phyloP scores from a whole-genome alignment of 495 filamentous ascomycete genomes.

The Extremus antarcticus region DNA sequence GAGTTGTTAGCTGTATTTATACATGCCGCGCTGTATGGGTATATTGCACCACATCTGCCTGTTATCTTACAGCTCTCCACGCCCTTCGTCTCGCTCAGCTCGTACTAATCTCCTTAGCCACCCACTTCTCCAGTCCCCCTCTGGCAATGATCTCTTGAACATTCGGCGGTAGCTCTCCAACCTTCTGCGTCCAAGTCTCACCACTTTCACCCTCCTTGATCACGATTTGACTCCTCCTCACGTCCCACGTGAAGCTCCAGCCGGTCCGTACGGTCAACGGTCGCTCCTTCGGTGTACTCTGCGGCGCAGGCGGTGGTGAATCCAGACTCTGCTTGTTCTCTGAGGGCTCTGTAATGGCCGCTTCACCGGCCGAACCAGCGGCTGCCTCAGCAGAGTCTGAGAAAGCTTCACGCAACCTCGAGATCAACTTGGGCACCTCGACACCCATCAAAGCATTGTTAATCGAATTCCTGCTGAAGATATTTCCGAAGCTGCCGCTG shows the following conservation, averaged over 20 bases:
- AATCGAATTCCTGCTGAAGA: slow-evolving; percentile 79
- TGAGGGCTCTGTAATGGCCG: slow-evolving; percentile 18
- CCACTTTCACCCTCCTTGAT: slow-evolving; percentile 59
- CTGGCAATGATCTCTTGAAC: slow-evolving; percentile 57
- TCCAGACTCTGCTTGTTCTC: slow-evolving; percentile 37
- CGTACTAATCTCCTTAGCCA: slow-evolving; percentile 51
- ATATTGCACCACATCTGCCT: too few species aligned
- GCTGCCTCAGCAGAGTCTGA: slow-evolving; percentile 13
- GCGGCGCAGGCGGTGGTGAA: slow-evolving; percentile 33
- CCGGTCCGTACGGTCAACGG: slow-evolving; percentile 70
- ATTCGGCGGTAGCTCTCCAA: slow-evolving; percentile 76
- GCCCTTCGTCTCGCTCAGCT: too few species aligned
- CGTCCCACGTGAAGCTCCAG: slow-evolving; percentile 84
- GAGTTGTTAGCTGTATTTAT: too few species aligned
- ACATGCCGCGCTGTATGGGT: too few species aligned
- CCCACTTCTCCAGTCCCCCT: slow-evolving; percentile 75
- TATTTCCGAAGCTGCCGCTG: slow-evolving; percentile 78
- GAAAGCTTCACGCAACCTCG: slow-evolving; percentile 58
- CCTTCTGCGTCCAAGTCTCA: slow-evolving; percentile 61
- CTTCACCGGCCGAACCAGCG: not conserved
- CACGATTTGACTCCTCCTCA: slow-evolving; percentile 54
- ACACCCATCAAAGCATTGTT: slow-evolving; percentile 85
- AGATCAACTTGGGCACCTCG: slow-evolving; percentile 64
- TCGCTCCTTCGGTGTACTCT: slow-evolving; percentile 26
- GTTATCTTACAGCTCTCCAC: too few species aligned